Evolutionary conservation across 1,284 basidiomycete genomes (phyloP).

Genomic region (Polyporus tsugae): DNA sequence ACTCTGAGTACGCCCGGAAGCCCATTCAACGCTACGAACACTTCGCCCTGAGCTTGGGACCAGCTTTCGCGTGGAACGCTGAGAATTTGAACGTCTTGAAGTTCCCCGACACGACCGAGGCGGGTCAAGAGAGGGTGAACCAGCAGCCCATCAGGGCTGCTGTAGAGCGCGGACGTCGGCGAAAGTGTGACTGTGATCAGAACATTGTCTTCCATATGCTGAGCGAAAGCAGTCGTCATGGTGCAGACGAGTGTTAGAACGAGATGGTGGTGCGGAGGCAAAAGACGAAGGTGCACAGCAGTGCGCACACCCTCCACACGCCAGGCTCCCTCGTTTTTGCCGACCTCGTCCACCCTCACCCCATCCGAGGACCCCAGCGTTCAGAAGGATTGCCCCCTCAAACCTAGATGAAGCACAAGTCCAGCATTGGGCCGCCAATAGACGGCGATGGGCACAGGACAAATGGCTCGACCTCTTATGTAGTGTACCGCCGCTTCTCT

Average conservation of each 20-base stretch:
- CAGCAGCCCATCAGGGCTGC: constrained; percentile 34
- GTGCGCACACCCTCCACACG: too few relatives aligned
- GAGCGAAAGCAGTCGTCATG: constrained; percentile 30
- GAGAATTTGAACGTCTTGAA: constrained; percentile 43
- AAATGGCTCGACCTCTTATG: background rate
- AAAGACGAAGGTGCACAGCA: background rate
- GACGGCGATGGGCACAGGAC: background rate
- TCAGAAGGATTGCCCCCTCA: background rate
- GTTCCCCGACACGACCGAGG: constrained; percentile 40
- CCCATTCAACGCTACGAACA: constrained; percentile 34
- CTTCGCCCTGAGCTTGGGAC: constrained; percentile 33
- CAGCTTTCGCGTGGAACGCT: constrained; percentile 39
- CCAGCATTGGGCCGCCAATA: background rate
- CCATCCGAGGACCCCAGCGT: background rate
- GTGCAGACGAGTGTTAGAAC: background rate
- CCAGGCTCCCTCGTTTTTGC: too few relatives aligned
- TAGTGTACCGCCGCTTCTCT: constrained; percentile 9
- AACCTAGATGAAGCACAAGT: background rate
- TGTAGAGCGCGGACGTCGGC: constrained; percentile 34
- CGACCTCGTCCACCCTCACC: too few relatives aligned
- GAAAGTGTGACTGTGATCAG: constrained; percentile 41
- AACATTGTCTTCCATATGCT: constrained; percentile 38
- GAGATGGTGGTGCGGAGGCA: constrained; percentile 1
- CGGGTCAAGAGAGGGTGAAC: constrained; percentile 38
- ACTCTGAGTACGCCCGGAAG: constrained; percentile 39